These are phyloP conservation scores for Raphanus sativus DNA, from an alignment of 345 rosid species.

Conservation along the genomic window DNA sequence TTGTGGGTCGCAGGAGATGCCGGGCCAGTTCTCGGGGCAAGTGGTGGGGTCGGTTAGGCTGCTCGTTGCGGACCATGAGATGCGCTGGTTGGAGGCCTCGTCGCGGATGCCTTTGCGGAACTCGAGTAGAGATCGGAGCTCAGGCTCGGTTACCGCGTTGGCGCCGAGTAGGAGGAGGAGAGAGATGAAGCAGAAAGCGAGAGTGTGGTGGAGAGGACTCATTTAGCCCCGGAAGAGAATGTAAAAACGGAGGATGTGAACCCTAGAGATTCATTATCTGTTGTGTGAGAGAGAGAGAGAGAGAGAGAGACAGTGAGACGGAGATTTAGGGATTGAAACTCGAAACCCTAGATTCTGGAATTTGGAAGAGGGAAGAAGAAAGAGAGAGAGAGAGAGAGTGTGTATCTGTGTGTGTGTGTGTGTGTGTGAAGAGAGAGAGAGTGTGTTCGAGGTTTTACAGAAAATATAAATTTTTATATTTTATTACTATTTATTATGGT, in stretches of 20 bases:
- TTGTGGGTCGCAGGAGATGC: slow-evolving; percentile 57
- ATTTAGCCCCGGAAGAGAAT: slow-evolving; percentile 34
- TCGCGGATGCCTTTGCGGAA: slow-evolving; percentile 77
- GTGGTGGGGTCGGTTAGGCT: slow-evolving; percentile 39
- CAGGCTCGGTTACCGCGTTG: slow-evolving; percentile 43
- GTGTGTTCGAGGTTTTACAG: slow-evolving; percentile 22
- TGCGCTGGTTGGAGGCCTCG: slow-evolving; percentile 47
- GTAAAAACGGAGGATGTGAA: neutral
- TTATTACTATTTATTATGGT: neutral
- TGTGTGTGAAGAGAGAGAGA: slow-evolving; percentile 12
- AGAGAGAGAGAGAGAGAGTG: neutral
- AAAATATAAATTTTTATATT: slow-evolving; percentile 6
- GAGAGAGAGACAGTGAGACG: slow-evolving; percentile 4
- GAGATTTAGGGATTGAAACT: slow-evolving; percentile 25
- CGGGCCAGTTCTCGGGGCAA: slow-evolving; percentile 66
- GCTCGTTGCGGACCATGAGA: slow-evolving; percentile 51
- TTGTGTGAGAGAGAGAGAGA: neutral
- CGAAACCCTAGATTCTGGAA: slow-evolving; percentile 34
- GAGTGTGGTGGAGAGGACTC: slow-evolving; percentile 36
- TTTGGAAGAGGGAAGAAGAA: neutral
- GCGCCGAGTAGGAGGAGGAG: slow-evolving; percentile 24
- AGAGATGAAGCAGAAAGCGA: slow-evolving; percentile 37
- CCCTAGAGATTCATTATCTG: slow-evolving; percentile 38
- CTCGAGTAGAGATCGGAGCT: slow-evolving; percentile 71
- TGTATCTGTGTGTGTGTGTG: neutral